A percentile compares a stretch with the other conserved stretches of the same genome.
Evolutionary conservation across 2,329 filamentous ascomycete genomes (phyloP).

Genomic region (Trichoderma gracile): DNA sequence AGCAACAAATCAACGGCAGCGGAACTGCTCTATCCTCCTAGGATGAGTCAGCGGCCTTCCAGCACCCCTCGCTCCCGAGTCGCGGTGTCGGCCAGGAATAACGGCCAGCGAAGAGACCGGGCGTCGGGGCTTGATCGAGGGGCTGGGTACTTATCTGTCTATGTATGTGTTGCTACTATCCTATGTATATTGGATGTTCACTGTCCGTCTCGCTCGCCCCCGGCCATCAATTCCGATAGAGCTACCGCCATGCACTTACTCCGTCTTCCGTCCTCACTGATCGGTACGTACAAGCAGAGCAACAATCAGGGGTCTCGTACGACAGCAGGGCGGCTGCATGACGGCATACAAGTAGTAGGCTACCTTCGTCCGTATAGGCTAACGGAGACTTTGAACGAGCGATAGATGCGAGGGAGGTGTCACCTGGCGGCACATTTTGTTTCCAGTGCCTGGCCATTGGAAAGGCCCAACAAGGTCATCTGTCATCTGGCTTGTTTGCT

Average conservation of each 20-base stretch:
- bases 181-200: too few relatives aligned
- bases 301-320: conserved; percentile 10
- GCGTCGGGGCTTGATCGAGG: background rate
- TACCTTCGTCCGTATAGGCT: background rate
- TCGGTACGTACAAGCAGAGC: too few relatives aligned
- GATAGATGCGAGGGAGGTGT: background rate
- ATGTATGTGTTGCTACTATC: too few relatives aligned
- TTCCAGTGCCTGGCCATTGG: too few relatives aligned
- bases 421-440: background rate
- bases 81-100: too few relatives aligned
- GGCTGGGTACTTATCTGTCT: background rate
- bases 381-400: background rate
- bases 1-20: too few relatives aligned
- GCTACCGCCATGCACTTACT: background rate
- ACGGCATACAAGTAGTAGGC: conserved; percentile 9
- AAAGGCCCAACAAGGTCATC: too few relatives aligned
- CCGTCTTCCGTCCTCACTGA: too few relatives aligned
- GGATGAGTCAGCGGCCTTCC: too few relatives aligned
- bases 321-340: conserved; percentile 1
- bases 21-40: too few relatives aligned
- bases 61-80: too few relatives aligned
- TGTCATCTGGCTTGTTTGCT: background rate
- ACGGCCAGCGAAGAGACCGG: background rate
- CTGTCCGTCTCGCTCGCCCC: too few relatives aligned
- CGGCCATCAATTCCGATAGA: conserved; percentile 12